Base-by-base conservation (phyloP, 2,329 filamentous ascomycete genomes). In the Aspergillus fumigatiaffinis region DNA sequence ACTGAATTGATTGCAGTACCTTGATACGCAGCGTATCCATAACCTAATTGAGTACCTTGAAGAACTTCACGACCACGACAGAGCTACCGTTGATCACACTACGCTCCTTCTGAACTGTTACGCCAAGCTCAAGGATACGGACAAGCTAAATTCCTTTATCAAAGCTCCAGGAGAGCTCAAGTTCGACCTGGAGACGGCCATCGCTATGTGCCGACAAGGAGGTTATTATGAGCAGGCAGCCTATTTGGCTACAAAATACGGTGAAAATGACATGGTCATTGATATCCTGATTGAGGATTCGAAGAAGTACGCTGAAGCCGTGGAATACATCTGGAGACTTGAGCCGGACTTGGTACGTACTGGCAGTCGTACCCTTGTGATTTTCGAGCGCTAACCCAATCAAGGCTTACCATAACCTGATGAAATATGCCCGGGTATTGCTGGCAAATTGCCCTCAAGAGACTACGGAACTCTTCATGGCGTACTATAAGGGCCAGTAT, bases 1-100 rank as follows among this genome's bases (percentile, higher is more conserved):
- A 51, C 63, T 68, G 50, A 71, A 10, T 26, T 4, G 12, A 4
- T 3, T 48, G 48, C 51, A 92, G 86, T 99, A 96, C 68, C 82
- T 99, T 41, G 94, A 99, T 69, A 97, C 94, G 0, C 94, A 99
- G 82, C 85, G 92, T 60, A 97, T 99, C 75, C 92, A 97, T 67
- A 99, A 97, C 70, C 80, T 99, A 28, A 97, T 99, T 55, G 91
- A 96, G 70, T 99, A 97, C 68, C 82, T 99, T 2, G 95, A 99
- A 76, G 92, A 99, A 73, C 80, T 99, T 17, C 94, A 99, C 68
- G 92, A 97, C 61, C 91, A 95, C 67, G 87, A 93, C 68, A 93
- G 88, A 70, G 95, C 94, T 0, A 97, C 93, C 2, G 88, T 92
- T 1, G 94, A 99, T 64, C 94, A 99, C 66, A 99, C 94, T 0